Percentiles rank a stretch among this genome's conserved stretches.
Conservation (phyloP, 2,329 filamentous ascomycete genomes). For the Purpureocillium takamizusanense region DNA sequence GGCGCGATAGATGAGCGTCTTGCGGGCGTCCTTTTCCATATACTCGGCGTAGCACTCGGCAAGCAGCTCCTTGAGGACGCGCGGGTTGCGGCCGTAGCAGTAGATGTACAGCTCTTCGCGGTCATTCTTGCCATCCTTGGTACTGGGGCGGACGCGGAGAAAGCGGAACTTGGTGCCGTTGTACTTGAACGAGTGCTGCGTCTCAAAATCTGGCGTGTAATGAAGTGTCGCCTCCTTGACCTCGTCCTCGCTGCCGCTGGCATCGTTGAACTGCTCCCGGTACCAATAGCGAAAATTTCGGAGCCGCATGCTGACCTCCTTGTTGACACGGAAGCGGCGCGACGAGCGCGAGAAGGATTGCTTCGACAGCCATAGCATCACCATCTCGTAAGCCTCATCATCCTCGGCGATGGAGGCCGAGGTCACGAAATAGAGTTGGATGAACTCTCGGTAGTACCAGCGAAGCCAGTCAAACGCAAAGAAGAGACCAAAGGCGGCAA, state of each 20-base stretch:
- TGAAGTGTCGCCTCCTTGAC: conserved; percentile 37
- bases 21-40: conserved; percentile 47
- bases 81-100: conserved; percentile 52
- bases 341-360: conserved; percentile 53
- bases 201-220: conserved; percentile 61
- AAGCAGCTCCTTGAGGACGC: conserved; percentile 52
- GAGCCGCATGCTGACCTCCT: conserved; percentile 44
- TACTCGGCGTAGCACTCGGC: conserved; percentile 47
- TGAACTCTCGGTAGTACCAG: conserved; percentile 34
- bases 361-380: conserved; percentile 60
- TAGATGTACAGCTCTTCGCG: conserved; percentile 51
- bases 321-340: conserved; percentile 56
- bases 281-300: conserved; percentile 39
- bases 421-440: conserved; percentile 51
- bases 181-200: conserved; percentile 63
- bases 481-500: conserved; percentile 38
- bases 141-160: too few relatives aligned
- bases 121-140: conserved; percentile 37
- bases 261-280: conserved; percentile 24
- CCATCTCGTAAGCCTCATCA: conserved; percentile 64
- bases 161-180: conserved; percentile 44
- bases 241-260: conserved; percentile 31
- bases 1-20: conserved; percentile 58
- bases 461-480: conserved; percentile 45
- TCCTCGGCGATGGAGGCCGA: conserved; percentile 58